phyloP scores from a whole-genome alignment of 441 rosid genomes.

The Eruca vesicaria region DNA sequence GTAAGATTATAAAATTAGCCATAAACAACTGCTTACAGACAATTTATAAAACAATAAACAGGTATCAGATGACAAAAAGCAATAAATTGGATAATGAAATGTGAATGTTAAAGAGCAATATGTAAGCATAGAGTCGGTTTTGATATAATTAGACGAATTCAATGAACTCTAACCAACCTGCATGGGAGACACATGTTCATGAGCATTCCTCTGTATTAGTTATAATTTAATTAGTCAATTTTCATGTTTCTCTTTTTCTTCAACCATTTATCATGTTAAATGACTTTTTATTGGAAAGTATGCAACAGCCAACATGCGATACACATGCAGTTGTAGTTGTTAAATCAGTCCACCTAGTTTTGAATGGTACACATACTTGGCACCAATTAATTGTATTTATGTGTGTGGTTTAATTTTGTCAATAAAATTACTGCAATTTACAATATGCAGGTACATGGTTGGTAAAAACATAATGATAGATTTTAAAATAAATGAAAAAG shows the following conservation, averaged over 20 bases:
- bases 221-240: not conserved
- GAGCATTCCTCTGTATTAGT: conserved; percentile 21
- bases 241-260: conserved; percentile 1
- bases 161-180: conserved; percentile 21
- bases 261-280: conserved; percentile 20
- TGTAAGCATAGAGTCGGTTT: not conserved
- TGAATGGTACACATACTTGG: conserved; percentile 11
- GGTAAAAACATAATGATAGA: not conserved
- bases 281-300: conserved; percentile 1
- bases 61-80: not conserved
- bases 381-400: not conserved
- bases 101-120: not conserved
- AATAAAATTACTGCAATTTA: not conserved
- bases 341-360: conserved; percentile 15
- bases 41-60: not conserved
- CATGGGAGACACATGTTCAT: conserved; percentile 34
- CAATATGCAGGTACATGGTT: not conserved
- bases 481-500: not conserved
- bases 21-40: not conserved
- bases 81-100: conserved; percentile 16
- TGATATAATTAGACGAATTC: conserved; percentile 14
- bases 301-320: conserved; percentile 32
- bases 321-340: conserved; percentile 28
- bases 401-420: not conserved
- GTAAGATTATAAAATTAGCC: not conserved